phyloP scores from a whole-genome alignment of 805 yeast species.

The Isabelozyma heimii region DNA sequence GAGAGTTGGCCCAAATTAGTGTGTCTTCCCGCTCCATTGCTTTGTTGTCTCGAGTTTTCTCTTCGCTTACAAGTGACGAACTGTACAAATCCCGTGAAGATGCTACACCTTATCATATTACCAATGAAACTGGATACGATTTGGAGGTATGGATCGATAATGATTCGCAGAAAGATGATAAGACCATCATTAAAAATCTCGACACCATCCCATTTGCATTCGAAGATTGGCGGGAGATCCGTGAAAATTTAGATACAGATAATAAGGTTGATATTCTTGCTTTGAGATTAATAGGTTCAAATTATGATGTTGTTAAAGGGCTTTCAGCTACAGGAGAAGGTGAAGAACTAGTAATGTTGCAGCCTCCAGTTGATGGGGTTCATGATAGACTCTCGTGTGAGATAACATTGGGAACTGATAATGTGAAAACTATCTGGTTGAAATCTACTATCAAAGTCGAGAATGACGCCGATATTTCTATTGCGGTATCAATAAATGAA shows the following conservation, averaged over 20 bases:
- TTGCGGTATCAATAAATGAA: conserved; percentile 45
- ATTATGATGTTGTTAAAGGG: conserved; percentile 50
- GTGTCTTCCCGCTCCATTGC: conserved; percentile 81
- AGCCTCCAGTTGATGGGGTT: conserved; percentile 59
- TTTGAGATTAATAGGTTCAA: conserved; percentile 54
- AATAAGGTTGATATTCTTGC: conserved; percentile 61
- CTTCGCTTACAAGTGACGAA: conserved; percentile 52
- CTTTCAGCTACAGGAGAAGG: conserved; percentile 81
- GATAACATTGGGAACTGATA: conserved; percentile 65
- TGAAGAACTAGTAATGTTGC: conserved; percentile 66
- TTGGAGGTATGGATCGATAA: conserved; percentile 81
- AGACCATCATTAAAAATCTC: conserved; percentile 39
- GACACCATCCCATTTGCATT: conserved; percentile 78
- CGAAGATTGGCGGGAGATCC: conserved; percentile 86
- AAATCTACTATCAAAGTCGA: conserved; percentile 71
- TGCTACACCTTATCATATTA: conserved; percentile 75
- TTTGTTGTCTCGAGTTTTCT: conserved; percentile 64
- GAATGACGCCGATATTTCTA: conserved; percentile 60
- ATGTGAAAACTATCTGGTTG: conserved; percentile 73
- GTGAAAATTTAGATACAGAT: conserved; percentile 75
- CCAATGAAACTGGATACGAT: conserved; percentile 82
- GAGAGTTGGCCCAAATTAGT: conserved; percentile 74
- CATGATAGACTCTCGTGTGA: conserved; percentile 78
- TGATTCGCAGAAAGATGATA: conserved; percentile 15
- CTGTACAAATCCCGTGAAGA: conserved; percentile 67